Percentiles rank a stretch among this genome's conserved stretches.
These are phyloP conservation scores for Allium cepa DNA, from an alignment of 106 monocot genomes.

Conservation along the genomic window DNA sequence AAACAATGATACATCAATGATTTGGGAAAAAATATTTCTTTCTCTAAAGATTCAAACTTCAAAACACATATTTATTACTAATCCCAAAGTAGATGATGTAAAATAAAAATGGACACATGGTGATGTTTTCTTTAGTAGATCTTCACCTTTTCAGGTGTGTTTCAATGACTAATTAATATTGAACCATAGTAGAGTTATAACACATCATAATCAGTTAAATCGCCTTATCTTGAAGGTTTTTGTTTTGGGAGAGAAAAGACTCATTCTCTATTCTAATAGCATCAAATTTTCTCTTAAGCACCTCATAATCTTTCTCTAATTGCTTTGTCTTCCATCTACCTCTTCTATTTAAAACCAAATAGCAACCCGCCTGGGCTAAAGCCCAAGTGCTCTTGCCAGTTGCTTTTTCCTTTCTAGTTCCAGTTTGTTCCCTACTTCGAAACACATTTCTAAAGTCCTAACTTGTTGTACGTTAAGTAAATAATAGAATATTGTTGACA, in stretches of 20 bases:
- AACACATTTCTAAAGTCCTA: constrained; percentile 76
- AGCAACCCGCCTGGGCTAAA: constrained; percentile 77
- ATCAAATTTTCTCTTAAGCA: constrained; percentile 68
- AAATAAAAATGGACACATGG: too few relatives aligned
- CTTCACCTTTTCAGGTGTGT: too few relatives aligned
- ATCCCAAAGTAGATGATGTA: too few relatives aligned
- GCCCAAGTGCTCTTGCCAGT: constrained; percentile 59
- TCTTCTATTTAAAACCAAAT: constrained; percentile 89
- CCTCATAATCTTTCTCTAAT: constrained; percentile 79
- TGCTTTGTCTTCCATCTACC: constrained; percentile 95
- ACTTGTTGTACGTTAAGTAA: constrained; percentile 84
- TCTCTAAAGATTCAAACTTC: constrained; percentile 33
- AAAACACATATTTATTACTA: too few relatives aligned
- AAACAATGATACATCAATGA: too few relatives aligned
- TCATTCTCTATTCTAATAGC: constrained; percentile 60
- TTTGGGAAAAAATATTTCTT: neutral
- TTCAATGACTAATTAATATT: too few relatives aligned
- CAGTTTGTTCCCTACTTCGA: constrained; percentile 83
- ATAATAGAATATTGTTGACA: too few relatives aligned
- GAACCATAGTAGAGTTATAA: too few relatives aligned
- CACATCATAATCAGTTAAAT: neutral
- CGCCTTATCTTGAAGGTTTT: constrained; percentile 81
- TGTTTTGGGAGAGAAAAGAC: constrained; percentile 62
- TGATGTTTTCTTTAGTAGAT: too few relatives aligned
- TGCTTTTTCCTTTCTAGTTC: constrained; percentile 89